Evolutionary conservation across 306 rosid species (phyloP).

Genomic region (Pterocarpus macrocarpus): DNA sequence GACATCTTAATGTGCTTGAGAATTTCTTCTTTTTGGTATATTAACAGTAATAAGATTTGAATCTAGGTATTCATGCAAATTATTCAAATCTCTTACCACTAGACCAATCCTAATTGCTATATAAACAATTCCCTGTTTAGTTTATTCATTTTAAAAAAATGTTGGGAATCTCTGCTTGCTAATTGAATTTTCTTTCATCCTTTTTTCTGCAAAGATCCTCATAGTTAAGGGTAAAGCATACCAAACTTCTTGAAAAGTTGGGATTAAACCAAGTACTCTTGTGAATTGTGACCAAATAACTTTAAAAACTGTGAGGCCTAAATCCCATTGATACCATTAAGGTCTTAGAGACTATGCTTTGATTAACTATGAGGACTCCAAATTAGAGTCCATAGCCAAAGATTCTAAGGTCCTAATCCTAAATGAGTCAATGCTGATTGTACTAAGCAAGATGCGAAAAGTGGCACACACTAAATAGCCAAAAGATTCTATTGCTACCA

Average conservation of each 20-base stretch:
- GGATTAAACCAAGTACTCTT: not conserved
- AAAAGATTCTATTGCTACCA: not conserved
- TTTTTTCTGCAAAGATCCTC: not conserved
- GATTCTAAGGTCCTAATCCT: constrained; percentile 6
- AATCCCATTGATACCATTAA: not conserved
- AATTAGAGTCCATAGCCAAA: constrained; percentile 6
- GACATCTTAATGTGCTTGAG: constrained; percentile 2
- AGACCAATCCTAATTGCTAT: not conserved
- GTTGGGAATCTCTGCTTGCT: not conserved
- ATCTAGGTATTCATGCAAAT: no score
- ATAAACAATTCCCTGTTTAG: not conserved
- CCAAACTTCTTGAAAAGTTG: constrained; percentile 8
- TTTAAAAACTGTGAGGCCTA: constrained; percentile 2
- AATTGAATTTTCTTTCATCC: not conserved
- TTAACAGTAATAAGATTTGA: no score
- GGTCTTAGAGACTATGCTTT: not conserved
- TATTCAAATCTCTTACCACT: no score
- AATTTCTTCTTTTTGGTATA: not conserved
- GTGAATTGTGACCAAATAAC: not conserved
- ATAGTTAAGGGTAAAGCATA: constrained; percentile 2
- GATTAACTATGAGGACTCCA: not conserved
- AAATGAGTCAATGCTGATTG: constrained; percentile 19
- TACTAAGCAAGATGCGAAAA: not conserved
- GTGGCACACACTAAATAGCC: constrained; percentile 9
- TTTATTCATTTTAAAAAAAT: not conserved